These are phyloP conservation scores for Suillus clintonianus DNA, from an alignment of 768 basidiomycete genomes.

Conservation along the genomic window DNA sequence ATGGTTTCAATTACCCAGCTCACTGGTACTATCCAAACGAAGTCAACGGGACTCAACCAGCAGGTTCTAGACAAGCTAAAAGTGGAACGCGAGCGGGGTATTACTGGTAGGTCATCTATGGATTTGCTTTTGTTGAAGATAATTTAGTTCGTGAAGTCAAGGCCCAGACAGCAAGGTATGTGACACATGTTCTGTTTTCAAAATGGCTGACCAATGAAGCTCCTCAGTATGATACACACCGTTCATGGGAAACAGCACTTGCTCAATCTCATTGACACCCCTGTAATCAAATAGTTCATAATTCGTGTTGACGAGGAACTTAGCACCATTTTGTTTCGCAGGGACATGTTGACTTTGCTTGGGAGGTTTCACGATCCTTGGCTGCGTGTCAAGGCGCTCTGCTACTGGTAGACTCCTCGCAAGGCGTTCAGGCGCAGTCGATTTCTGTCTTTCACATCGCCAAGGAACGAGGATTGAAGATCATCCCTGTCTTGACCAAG, in stretches of 20 bases:
- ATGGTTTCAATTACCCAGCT: conserved; percentile 48
- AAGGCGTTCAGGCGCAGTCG: conserved; percentile 97
- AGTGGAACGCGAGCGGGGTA: conserved; percentile 95
- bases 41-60: conserved; percentile 66
- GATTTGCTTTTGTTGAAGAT: background rate
- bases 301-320: background rate
- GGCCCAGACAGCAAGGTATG: conserved; percentile 89
- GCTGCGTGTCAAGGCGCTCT: conserved; percentile 93
- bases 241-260: conserved; percentile 60
- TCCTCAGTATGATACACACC: conserved; percentile 73
- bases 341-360: conserved; percentile 98
- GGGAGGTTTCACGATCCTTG: conserved; percentile 92
- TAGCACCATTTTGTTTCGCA: conserved; percentile 23
- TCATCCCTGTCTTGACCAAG: conserved; percentile 94
- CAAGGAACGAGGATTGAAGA: conserved; percentile 72
- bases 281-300: conserved; percentile 48
- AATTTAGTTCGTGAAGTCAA: conserved; percentile 59
- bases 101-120: conserved; percentile 65
- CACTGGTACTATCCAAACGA: conserved; percentile 82
- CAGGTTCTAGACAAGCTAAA: conserved; percentile 94
- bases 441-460: conserved; percentile 94
- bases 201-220: conserved; percentile 10
- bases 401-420: conserved; percentile 90
- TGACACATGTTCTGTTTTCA: background rate
- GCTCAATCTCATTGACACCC: conserved; percentile 95